Base-by-base conservation (phyloP, 2,329 filamentous ascomycete genomes). In the Apiospora marii region DNA sequence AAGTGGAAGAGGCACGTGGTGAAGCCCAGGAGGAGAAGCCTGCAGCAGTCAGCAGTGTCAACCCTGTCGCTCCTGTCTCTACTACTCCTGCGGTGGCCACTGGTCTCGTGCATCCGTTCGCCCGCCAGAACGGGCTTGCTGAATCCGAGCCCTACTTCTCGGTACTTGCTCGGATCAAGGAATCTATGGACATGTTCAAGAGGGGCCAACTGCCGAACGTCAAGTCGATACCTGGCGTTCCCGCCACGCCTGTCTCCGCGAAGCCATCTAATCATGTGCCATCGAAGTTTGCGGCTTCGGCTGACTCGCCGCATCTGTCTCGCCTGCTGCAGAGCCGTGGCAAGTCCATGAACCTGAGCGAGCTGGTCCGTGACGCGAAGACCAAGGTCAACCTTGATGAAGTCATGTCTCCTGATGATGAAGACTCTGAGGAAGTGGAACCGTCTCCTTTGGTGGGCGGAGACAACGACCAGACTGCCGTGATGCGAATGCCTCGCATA, bases 291-390 rank as follows among this genome's bases (percentile, higher is more conserved):
- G 83, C 87, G 71, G 86, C 86, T 69, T 89, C 90, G 14, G 80
- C 87, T 8, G 87, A 89, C 46, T 89, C 90, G 22, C 93, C 93
- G 19, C 87, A 93, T 81, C 85, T 95, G 27, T 93, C 92, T 43
- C 87, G 87, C 53, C 82, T 94, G 67, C 85, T 94, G 82, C 85
- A 89, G 76, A 87, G 84, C 74, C 88, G 87, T 78, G 91, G 92
- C 46, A 88, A 92, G 76, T 83, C 84, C 73, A 86, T 90, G 70
- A 88, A 93, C 77, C 83, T 94, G 70, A 81, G 84, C 73, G 86
- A 90, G 71, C 80, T 87, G 76, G 90, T 92, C 69, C 83, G 83
- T 70, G 90, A 92, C 76, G 89, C 89, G 34, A 91, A 89, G 83
- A 86, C 84, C 48, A 87, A 84, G 78, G 76, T 88, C 69, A 84